Evolutionary conservation across 352 stramenopile genomes (phyloP).

Genomic region (Saprolegnia parasitica): DNA sequence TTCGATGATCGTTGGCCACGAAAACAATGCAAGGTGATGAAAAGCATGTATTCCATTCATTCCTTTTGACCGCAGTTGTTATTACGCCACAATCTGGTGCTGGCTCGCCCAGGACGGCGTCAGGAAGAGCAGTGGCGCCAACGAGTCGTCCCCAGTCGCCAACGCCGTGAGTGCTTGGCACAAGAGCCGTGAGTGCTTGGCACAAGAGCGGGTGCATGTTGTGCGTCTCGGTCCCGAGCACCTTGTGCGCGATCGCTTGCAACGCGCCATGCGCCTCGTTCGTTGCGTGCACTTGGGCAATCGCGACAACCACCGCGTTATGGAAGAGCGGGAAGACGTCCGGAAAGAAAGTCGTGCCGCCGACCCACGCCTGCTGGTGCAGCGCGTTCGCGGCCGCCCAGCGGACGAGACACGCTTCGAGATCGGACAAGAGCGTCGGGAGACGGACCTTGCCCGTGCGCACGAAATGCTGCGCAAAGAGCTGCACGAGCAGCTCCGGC

Average conservation of each 20-base stretch:
- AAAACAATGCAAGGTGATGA: no score
- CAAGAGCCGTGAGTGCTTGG: constrained; percentile 2
- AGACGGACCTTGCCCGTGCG: neutral
- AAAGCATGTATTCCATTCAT: no score
- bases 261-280: neutral
- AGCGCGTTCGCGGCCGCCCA: neutral
- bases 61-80: no score
- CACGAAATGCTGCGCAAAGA: constrained; percentile 43
- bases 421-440: neutral
- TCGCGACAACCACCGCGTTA: constrained; percentile 7
- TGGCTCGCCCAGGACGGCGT: neutral
- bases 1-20: no score
- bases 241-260: neutral
- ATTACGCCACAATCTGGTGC: neutral
- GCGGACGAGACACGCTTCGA: neutral
- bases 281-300: neutral
- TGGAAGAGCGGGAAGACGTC: constrained; percentile 25
- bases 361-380: constrained; percentile 21
- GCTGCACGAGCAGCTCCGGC: constrained; percentile 53
- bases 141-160: neutral
- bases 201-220: constrained; percentile 26
- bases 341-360: constrained; percentile 25
- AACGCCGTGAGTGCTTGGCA: neutral
- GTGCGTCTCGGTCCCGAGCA: neutral
- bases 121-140: constrained; percentile 8